Evolutionary conservation across 257 asterid genomes (phyloP).

Genomic region (Solanum boliviense): DNA sequence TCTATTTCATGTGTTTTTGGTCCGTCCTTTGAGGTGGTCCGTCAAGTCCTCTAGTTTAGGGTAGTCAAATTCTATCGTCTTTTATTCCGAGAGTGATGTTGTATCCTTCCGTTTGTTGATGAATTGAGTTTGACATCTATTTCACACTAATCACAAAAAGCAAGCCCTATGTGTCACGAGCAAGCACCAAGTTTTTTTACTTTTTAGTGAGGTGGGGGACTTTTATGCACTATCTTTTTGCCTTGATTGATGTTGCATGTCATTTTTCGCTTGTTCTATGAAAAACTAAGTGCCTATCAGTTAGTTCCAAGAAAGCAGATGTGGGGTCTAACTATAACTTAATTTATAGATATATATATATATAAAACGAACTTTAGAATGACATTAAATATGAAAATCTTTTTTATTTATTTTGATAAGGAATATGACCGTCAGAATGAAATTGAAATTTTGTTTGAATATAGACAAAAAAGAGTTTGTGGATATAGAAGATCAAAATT

Average conservation of each 20-base stretch:
- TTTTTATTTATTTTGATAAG: not conserved
- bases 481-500: not conserved
- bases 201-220: not conserved
- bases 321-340: not conserved
- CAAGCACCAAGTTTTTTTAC: not conserved
- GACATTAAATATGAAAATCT: not conserved
- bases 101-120: too few relatives aligned
- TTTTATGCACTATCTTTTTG: not conserved
- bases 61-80: not conserved
- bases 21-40: not conserved
- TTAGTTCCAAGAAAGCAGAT: not conserved
- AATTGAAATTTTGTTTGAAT: not conserved
- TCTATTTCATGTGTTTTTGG: not conserved
- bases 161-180: not conserved
- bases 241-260: not conserved
- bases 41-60: not conserved
- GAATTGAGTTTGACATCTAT: not conserved
- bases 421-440: not conserved
- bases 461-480: not conserved
- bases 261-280: not conserved
- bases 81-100: not conserved
- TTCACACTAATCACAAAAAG: not conserved
- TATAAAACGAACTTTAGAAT: not conserved
- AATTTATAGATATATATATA: not conserved
- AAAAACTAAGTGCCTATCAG: not conserved